Conservation (phyloP, 495 filamentous ascomycete species). For the Xylaria venustula region DNA sequence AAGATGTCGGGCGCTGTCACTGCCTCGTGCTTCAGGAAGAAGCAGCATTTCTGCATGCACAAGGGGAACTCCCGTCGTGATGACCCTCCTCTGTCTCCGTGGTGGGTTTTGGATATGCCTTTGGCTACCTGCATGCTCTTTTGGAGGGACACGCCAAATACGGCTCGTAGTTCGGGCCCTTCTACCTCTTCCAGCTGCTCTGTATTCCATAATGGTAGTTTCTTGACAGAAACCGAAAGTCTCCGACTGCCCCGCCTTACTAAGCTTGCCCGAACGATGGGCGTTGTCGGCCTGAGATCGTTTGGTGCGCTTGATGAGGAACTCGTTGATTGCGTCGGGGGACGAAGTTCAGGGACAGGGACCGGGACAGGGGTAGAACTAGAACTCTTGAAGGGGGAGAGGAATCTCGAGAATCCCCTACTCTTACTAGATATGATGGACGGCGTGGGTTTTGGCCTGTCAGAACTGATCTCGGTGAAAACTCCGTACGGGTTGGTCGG, state of each 20-base stretch:
- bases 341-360: constrained; percentile 18
- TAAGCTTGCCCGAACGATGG: constrained; percentile 28
- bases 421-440: constrained; percentile 14
- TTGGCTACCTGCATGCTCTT: constrained; percentile 40
- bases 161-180: constrained; percentile 15
- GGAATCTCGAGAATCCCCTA: constrained; percentile 22
- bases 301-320: constrained; percentile 3
- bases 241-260: constrained; percentile 32
- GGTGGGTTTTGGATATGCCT: constrained; percentile 36
- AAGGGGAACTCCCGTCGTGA: constrained; percentile 42
- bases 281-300: constrained; percentile 16
- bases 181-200: constrained; percentile 15
- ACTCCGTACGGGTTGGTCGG: constrained; percentile 16
- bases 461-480: constrained; percentile 20
- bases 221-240: constrained; percentile 34
- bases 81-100: constrained; percentile 29
- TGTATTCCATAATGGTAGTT: constrained; percentile 23
- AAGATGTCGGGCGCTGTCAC: constrained; percentile 38
- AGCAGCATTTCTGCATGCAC: constrained; percentile 43
- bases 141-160: constrained; percentile 40
- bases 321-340: constrained; percentile 21
- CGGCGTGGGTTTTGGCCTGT: constrained; percentile 14
- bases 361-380: constrained; percentile 10
- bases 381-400: constrained; percentile 23
- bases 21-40: constrained; percentile 38